Base-by-base conservation (phyloP, 2,329 filamentous ascomycete genomes). In the Penicillium verrucosum region DNA sequence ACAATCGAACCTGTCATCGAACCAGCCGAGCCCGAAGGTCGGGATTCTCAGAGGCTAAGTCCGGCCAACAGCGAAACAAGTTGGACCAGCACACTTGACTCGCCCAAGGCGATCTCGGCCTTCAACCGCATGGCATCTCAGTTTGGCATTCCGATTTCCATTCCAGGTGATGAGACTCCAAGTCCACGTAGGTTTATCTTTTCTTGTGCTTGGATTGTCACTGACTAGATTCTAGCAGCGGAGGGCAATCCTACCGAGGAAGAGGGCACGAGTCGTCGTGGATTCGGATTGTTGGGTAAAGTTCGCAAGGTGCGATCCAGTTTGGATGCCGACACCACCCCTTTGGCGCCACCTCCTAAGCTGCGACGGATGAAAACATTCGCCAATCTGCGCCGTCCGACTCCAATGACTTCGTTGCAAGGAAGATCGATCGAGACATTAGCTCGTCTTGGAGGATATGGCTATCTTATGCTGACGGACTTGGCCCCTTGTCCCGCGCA, bases 391-490 rank as follows among this genome's bases (percentile, higher is more conserved):
- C 59, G 54, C 54, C 68, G 66, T 25, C 58, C 64, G 11, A 58
- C 60, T 44, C 63, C 64, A 7, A 71, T 75, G 63, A 67, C 67
- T 41, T 69, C 70, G 11, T 58, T 78, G 50, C 68, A 61, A 44
- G 74, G 71, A n/a, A 73, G 63, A 45, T 62, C 67, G 12, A 42
- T 79, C 16, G 76, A 78, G 49, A 70, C 67, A n/a, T 65, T 79
- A 21, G 68, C 74, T 44, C 74, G 74, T 12, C 68, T 80, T 25
- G 77, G 77, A 46, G 77, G 77, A 7, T 66, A 76, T 54, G 73
- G 73, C 56, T 68, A 72, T 54, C 60, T 80, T 21, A 66, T 63
- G 7, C 64, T 77, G 1, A 56, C 50, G 1, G 70, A 75, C 14
- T 72, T 76, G 61, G 70, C 70, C 5, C 75, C 76, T n/a, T 66